Base-by-base conservation (phyloP, 805 yeast species). In the Pichia exigua region DNA sequence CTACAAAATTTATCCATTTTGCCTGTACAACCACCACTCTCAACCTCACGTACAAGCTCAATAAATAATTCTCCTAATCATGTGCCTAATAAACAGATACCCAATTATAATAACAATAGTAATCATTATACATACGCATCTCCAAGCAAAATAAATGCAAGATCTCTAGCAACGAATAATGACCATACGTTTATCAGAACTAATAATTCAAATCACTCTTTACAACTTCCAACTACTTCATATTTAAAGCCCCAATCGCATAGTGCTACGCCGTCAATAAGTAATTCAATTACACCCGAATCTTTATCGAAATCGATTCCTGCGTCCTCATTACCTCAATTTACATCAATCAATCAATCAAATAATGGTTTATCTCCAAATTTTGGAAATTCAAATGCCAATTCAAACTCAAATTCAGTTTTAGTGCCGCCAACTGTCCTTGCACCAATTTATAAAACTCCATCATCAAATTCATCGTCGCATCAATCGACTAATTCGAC, bases 361-460 rank as follows among this genome's bases (percentile, higher is more conserved):
- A 17, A 21, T 20, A 38, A 32, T 9, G 8, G 11, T 17, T 7
- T 8, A 17, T 8, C 18, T 8, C 39, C 39, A 4, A n/a, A 2
- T 30, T 13, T 15, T 1, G 38, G n/a, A 10, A 35, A 21, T 20
- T 40, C 42, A 40, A 47, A 30, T 41, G 15, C 3, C 7, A 41
- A 13, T n/a, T 3, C 17, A 42, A 18, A 26, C 4, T 18, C 20
- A 21, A 44, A 12, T n/a, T 38, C 48, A 27, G 32, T 49, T 13
- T 38, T 51, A 5, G 45, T 50, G 5, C 55, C 57, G 1, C 54
- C 54, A 26, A 54, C 51, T 24, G 49, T 53, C 30, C 22, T 54
- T 18, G 46, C 50, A 17, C 53, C 53, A 7, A 6, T 43, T 18
- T 42, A 35, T 15, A 49, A 45, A 49, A 45, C 45, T 3, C 27